phyloP scores from a whole-genome alignment of 495 filamentous ascomycete genomes.

The Penicillium paradoxum region DNA sequence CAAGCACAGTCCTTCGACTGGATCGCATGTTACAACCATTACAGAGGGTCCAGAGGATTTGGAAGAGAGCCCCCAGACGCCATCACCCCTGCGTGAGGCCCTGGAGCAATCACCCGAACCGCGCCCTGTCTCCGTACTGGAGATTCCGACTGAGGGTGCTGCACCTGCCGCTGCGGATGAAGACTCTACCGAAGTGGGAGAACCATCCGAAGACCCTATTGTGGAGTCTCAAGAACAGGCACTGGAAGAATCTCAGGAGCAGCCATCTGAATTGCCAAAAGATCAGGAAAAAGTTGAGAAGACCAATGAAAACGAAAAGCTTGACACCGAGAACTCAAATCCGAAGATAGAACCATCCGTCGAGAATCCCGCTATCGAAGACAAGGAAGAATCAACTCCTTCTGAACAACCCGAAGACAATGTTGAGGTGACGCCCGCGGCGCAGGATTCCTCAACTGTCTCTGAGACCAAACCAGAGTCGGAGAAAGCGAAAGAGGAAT shows the following conservation, averaged over 20 bases:
- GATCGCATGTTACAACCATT: slow-evolving; percentile 67
- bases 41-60: slow-evolving; percentile 67
- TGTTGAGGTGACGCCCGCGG: not conserved
- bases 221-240: slow-evolving; percentile 6
- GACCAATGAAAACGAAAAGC: not conserved
- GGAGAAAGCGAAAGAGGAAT: slow-evolving; percentile 7
- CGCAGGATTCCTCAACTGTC: slow-evolving; percentile 5
- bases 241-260: not conserved
- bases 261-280: slow-evolving; percentile 1
- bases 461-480: slow-evolving; percentile 11
- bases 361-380: slow-evolving; percentile 4
- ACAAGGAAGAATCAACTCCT: slow-evolving; percentile 8
- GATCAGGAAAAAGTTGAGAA: slow-evolving; percentile 6
- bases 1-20: slow-evolving; percentile 69
- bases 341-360: not conserved
- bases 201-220: not conserved
- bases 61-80: slow-evolving; percentile 18
- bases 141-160: not conserved
- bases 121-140: slow-evolving; percentile 8
- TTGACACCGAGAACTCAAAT: not conserved
- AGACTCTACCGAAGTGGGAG: not conserved
- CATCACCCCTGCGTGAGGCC: slow-evolving; percentile 14
- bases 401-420: slow-evolving; percentile 10
- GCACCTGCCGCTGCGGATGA: slow-evolving; percentile 4
- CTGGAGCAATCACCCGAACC: slow-evolving; percentile 15